Evolutionary conservation across 2,329 filamentous ascomycete species (phyloP), one percentile per base, ranked within the genome.

Genomic region (Aspergillus nomiae): DNA sequence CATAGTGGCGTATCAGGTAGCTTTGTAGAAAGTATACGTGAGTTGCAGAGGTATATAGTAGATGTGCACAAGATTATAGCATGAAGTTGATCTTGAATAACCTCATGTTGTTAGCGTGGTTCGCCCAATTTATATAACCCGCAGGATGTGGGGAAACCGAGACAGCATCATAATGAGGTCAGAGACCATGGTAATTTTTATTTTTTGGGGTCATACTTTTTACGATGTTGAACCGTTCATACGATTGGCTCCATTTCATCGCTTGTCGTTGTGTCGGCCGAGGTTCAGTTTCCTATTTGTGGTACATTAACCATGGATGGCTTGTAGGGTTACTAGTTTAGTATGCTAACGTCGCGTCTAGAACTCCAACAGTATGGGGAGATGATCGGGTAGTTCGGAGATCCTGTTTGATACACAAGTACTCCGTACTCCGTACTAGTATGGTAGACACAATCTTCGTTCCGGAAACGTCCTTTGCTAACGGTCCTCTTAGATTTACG

Each of bases 161-260:
- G 53, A 2, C 34, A 56, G 67, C 63, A 70, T 73, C 71, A 73
- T 67, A 36, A 70, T 70, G 68, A 70, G 66, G 67, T 70, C 68
- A 70, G 63, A 57, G 51, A 41, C 24, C 45, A 19, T 24, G 21
- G 21, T 8, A 21, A 2, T 34, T 16, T 32, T n/a, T 32, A 11
- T 43, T 24, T 19, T 51, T 16, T 26, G 19, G 34, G 19, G 34
- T 55, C n/a, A 55, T 55, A 38, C 34, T 55, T 55, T 55, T 55
- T 38, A 34, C 26, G 36, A 21, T 19, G 30, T 28, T n/a, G 34
- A 24, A 5, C 30, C 0, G 6, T 16, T 51, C 48, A 0, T 19
- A 51, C 28, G 3, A 55, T 55, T 55, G 51, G 51, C 14, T 55
- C 10, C 28, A 21, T 21, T n/a, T 7, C 3, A 24, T 41, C 19